phyloP scores from a whole-genome alignment of 169 alveolate genomes.

The Perkinsus chesapeaki region DNA sequence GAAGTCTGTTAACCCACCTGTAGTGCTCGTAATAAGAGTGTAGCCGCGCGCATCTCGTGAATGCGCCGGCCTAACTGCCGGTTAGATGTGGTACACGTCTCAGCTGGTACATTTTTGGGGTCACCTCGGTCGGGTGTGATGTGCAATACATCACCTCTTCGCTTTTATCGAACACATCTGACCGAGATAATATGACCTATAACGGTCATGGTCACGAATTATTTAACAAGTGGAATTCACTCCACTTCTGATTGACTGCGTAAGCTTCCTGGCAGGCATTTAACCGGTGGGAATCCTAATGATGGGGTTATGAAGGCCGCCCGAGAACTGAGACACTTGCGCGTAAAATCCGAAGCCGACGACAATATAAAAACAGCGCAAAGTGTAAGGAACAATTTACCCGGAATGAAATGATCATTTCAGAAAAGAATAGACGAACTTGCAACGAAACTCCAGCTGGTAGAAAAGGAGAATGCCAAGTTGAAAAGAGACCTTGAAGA shows the following conservation, averaged over 20 bases:
- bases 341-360: neutral
- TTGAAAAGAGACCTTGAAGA: neutral
- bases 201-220: too few relatives aligned
- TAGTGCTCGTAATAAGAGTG: too few relatives aligned
- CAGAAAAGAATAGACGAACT: neutral
- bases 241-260: neutral
- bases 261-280: neutral
- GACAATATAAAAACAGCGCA: neutral
- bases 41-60: too few relatives aligned
- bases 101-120: too few relatives aligned
- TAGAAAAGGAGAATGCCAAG: neutral
- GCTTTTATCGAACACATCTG: too few relatives aligned
- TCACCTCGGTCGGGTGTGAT: too few relatives aligned
- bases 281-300: neutral
- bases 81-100: too few relatives aligned
- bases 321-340: neutral
- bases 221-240: neutral
- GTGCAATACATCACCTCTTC: too few relatives aligned
- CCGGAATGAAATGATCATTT: neutral
- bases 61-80: too few relatives aligned
- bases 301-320: neutral
- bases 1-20: too few relatives aligned
- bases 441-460: neutral
- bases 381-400: neutral
- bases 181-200: too few relatives aligned